Evolutionary conservation across 2,329 filamentous ascomycete species (phyloP).

Genomic region (Teratosphaeria viscida): DNA sequence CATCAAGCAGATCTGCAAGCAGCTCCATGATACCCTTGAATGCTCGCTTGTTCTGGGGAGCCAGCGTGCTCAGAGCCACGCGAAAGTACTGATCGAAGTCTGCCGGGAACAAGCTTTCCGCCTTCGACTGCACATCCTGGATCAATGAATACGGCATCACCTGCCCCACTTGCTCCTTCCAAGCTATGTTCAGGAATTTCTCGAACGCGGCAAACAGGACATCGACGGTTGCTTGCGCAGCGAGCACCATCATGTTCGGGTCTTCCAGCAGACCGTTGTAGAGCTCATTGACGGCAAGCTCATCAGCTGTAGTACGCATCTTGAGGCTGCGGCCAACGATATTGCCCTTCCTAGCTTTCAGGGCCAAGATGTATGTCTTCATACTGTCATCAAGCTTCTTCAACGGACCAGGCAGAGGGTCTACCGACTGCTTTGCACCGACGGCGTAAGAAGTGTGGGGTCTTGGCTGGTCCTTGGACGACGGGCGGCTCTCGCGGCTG

Average conservation of each 20-base stretch:
- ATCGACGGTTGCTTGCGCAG: conserved; percentile 67
- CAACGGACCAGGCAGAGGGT: conserved; percentile 42
- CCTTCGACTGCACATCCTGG: conserved; percentile 59
- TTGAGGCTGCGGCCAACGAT: conserved; percentile 70
- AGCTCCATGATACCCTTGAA: conserved; percentile 77
- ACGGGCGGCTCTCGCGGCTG: conserved; percentile 26
- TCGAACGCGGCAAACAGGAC: conserved; percentile 87
- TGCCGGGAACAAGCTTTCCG: conserved; percentile 54
- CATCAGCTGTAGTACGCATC: conserved; percentile 59
- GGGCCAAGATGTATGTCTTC: conserved; percentile 67
- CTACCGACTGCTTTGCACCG: conserved; percentile 43
- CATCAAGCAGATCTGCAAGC: conserved; percentile 76
- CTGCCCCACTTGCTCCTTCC: conserved; percentile 79
- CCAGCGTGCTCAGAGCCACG: conserved; percentile 41
- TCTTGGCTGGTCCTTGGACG: conserved; percentile 21
- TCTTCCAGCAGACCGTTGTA: conserved; percentile 83
- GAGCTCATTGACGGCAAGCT: conserved; percentile 73
- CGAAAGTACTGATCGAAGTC: conserved; percentile 57
- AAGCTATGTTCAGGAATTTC: conserved; percentile 80
- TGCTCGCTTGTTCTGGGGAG: conserved; percentile 57
- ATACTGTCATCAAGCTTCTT: conserved; percentile 75
- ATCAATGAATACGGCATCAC: conserved; percentile 65
- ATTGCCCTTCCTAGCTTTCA: conserved; percentile 78
- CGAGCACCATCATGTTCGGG: conserved; percentile 64
- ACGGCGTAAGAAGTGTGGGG: conserved; percentile 26